Evolutionary conservation across 495 filamentous ascomycete species (phyloP), one percentile per base, ranked within the genome.

Genomic region (Penicillium antarcticum): DNA sequence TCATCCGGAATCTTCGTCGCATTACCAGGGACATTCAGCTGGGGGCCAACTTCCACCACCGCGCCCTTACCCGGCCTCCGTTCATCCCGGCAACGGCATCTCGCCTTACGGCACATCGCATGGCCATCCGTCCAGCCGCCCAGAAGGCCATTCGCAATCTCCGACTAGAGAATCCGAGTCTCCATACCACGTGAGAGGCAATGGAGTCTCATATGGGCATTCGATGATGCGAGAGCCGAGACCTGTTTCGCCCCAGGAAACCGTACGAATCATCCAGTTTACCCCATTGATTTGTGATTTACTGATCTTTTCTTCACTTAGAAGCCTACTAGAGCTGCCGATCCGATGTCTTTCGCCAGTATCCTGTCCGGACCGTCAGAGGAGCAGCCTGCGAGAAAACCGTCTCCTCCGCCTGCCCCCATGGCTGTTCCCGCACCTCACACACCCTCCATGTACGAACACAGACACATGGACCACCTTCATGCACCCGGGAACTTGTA

Each of bases 271-370:
- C 19, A 5, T 14, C 42, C 10, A 4, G 32, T 42, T 24, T 19
- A 7, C 13, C 16, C 3, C 37, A 49, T 16, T 42, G 5, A 9
- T 9, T 14, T 16, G 7, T 8, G 19, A 21, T 32, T 42, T 5
- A 48, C 49, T 44, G 21, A 54, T 23, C 14, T 19, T 34, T 45
- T 42, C 37, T 46, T 34, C 35, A n/a, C 35, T 47, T 54, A 88
- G 79, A 87, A 80, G 43, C 76, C 83, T 29, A 76, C 82, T 46
- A 81, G 87, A 55, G 80, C 85, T 44, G 82, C 84, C 16, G 86
- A 92, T 68, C 87, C 91, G 12, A 96, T 96, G 91, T 89, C 89
- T 3, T 90, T 96, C 57, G 90, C 89, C 29, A 94, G 87, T 63
- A 95, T 96, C 48, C 80, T 96, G 32, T 91, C 89, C 1, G 85